Evolutionary conservation across 371 early-diverging fungal species (phyloP).

Genomic region (Phascolomyces articulosus): DNA sequence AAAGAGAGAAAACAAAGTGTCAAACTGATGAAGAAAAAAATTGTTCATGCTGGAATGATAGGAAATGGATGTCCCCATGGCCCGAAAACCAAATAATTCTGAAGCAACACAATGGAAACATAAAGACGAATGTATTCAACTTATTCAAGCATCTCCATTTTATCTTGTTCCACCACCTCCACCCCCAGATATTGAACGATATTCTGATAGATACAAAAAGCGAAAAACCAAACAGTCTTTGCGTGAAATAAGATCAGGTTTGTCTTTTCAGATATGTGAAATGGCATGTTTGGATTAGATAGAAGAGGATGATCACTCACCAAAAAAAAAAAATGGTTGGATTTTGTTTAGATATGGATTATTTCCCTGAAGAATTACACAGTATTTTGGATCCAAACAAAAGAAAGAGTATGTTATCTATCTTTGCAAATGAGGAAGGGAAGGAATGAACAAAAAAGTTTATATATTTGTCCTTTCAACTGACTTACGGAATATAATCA

Average conservation of each 20-base stretch:
- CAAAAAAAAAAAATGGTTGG: too few relatives aligned
- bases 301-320: too few relatives aligned
- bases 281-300: too few relatives aligned
- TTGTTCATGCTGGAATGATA: slow-evolving; percentile 7
- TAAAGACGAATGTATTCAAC: slow-evolving; percentile 30
- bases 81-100: slow-evolving; percentile 40
- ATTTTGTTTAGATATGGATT: slow-evolving; percentile 51
- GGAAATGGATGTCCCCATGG: slow-evolving; percentile 51
- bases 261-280: too few relatives aligned
- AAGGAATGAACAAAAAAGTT: background rate
- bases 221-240: slow-evolving; percentile 24
- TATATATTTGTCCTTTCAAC: too few relatives aligned
- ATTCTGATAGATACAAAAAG: slow-evolving; percentile 50
- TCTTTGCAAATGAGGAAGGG: background rate
- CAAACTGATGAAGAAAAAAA: background rate
- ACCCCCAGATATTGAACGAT: slow-evolving; percentile 48
- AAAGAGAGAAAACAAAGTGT: background rate
- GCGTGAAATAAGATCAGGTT: slow-evolving; percentile 49
- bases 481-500: too few relatives aligned
- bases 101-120: slow-evolving; percentile 38
- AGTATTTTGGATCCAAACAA: slow-evolving; percentile 44
- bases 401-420: slow-evolving; percentile 44
- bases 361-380: slow-evolving; percentile 56
- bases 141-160: slow-evolving; percentile 41
- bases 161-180: slow-evolving; percentile 39